A percentile compares a stretch with the other conserved stretches of the same genome.
phyloP scores from a whole-genome alignment of 441 rosid species.

The Capsella rubella region DNA sequence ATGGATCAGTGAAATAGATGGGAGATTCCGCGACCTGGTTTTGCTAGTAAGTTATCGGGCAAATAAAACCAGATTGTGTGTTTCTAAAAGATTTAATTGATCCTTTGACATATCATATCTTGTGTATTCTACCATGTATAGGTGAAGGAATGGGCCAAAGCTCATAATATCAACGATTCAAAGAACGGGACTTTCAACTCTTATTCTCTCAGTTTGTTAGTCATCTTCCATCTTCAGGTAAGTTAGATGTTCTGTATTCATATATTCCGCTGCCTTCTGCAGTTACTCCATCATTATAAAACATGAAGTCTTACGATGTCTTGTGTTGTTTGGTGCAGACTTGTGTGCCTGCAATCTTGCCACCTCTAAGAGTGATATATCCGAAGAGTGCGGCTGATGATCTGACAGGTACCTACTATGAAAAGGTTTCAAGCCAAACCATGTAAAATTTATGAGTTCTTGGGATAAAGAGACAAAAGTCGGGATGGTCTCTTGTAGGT shows the following conservation, averaged over 20 bases:
- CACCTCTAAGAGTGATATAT: slow-evolving; percentile 81
- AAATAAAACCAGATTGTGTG: slow-evolving; percentile 23
- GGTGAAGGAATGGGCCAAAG: slow-evolving; percentile 99
- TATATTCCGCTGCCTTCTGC: background rate
- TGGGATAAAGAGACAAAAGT: slow-evolving; percentile 1
- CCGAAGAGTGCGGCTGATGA: slow-evolving; percentile 71
- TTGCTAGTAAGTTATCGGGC: slow-evolving; percentile 60
- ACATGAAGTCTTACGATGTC: slow-evolving; percentile 6
- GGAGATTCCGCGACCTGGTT: slow-evolving; percentile 83
- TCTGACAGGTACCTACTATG: slow-evolving; percentile 63
- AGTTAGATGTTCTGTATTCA: slow-evolving; percentile 1
- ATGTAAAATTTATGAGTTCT: background rate
- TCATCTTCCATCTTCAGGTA: slow-evolving; percentile 97
- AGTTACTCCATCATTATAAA: slow-evolving; percentile 11
- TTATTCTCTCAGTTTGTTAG: slow-evolving; percentile 79
- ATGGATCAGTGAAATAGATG: slow-evolving; percentile 87
- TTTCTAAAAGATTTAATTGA: slow-evolving; percentile 2
- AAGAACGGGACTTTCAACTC: slow-evolving; percentile 80
- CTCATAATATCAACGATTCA: slow-evolving; percentile 75
- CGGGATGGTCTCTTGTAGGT: slow-evolving; percentile 55
- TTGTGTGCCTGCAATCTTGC: slow-evolving; percentile 86
- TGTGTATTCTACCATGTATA: slow-evolving; percentile 43
- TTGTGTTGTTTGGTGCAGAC: slow-evolving; percentile 60
- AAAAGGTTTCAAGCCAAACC: background rate
- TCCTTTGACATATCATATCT: slow-evolving; percentile 20